These are phyloP conservation scores for Phialocephala subalpina DNA, from an alignment of 2,329 filamentous ascomycete genomes.

Conservation along the genomic window DNA sequence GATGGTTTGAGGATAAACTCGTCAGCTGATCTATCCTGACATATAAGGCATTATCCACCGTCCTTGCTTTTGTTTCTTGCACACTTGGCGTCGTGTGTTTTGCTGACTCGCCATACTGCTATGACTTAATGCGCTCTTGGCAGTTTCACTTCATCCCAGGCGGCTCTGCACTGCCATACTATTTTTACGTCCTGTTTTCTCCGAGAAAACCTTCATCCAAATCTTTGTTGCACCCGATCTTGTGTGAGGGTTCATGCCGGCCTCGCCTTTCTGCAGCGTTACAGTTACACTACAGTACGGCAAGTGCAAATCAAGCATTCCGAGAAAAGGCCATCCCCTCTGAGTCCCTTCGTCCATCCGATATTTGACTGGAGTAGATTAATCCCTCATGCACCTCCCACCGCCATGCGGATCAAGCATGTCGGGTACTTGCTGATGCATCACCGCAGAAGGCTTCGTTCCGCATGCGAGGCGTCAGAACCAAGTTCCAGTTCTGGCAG, in stretches of 20 bases:
- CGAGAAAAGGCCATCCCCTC: constrained; percentile 16
- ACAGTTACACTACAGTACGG: background rate
- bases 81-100: background rate
- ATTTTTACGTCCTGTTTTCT: background rate
- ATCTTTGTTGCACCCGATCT: background rate
- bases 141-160: background rate
- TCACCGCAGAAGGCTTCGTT: constrained; percentile 18
- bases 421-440: background rate
- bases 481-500: constrained; percentile 19
- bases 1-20: too few species aligned
- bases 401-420: constrained; percentile 22
- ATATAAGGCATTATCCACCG: background rate
- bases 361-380: constrained; percentile 37
- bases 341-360: constrained; percentile 17
- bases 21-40: too few species aligned
- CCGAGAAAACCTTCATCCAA: background rate
- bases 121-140: background rate
- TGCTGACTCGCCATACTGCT: too few species aligned
- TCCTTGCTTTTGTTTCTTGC: background rate
- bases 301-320: constrained; percentile 20
- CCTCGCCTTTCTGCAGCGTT: background rate
- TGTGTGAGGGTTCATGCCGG: constrained; percentile 10
- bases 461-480: constrained; percentile 12
- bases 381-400: constrained; percentile 38
- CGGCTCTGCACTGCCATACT: background rate